Base-by-base conservation (phyloP, 495 filamentous ascomycete genomes). In the Lichenothelia convexa region DNA sequence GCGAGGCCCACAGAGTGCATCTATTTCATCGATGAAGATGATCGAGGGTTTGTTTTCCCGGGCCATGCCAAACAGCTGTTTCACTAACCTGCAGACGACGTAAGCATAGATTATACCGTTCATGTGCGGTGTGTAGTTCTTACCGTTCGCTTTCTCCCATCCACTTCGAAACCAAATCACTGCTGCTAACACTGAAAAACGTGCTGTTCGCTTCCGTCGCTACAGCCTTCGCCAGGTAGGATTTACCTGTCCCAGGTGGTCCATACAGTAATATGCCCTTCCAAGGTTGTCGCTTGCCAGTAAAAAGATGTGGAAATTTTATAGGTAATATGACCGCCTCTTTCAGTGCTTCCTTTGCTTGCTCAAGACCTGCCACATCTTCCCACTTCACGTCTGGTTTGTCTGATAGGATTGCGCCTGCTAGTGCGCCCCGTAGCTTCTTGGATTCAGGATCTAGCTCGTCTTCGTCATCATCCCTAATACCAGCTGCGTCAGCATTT, bases 21-120 rank as follows among this genome's bases (percentile, higher is more conserved):
- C 89, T 46, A 99, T 83, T 59, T 99, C 89, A 56, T 99, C 89
- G 55, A 99, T 95, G 61, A 99, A 99, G 57, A 99, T 93, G 51
- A 99, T 95, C 4, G 85, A 85, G 0, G 89, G 89, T 46, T 82
- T 93, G 59, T 95, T 99, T 54, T 99, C 89, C 51, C 89, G 78
- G 1, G 89, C 89, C 82, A 99, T 93, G 41, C 77, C 83, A 61
- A 97, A 97, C 18, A 97, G 68, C 49, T 94, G 85, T 55, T 94
- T 94, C 23, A 97, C 91, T 44, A 97, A 67, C 53, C 87, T 93
- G 46, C 18, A 21, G 15, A 8, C 21, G 4, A 15, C 29, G 41
- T 42, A 32, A 52, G 41, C 16, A 36, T 32, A n/a, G 6, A 11
- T n/a, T 8, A 18, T 17, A 38, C 22, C 9, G 8, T 0, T 19